phyloP scores from a whole-genome alignment of 179 eudicot species.

The Camellia oleifera region DNA sequence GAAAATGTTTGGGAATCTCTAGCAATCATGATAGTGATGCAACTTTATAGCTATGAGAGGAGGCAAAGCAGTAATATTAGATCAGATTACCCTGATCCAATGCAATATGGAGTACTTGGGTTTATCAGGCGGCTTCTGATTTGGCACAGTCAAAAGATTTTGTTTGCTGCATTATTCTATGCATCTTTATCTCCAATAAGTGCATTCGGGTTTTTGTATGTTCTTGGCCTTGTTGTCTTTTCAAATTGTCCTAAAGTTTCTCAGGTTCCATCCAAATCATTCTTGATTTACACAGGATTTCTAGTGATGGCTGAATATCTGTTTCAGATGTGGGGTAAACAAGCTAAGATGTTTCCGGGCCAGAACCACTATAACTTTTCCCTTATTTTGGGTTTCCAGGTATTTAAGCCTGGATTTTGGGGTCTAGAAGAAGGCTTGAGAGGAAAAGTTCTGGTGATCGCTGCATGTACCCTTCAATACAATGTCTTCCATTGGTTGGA shows the following conservation, averaged over 20 bases:
- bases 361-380: slow-evolving; percentile 65
- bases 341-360: slow-evolving; percentile 87
- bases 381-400: slow-evolving; percentile 65
- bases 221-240: slow-evolving; percentile 71
- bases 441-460: slow-evolving; percentile 85
- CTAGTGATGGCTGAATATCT: slow-evolving; percentile 73
- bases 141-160: slow-evolving; percentile 93
- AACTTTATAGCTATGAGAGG: slow-evolving; percentile 96
- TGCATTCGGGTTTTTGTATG: slow-evolving; percentile 78
- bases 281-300: slow-evolving; percentile 71
- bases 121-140: slow-evolving; percentile 76
- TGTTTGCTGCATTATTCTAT: slow-evolving; percentile 71
- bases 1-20: slow-evolving; percentile 87
- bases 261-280: slow-evolving; percentile 79
- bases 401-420: slow-evolving; percentile 67
- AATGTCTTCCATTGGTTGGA: slow-evolving; percentile 97
- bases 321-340: slow-evolving; percentile 94
- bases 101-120: slow-evolving; percentile 57
- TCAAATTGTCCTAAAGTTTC: slow-evolving; percentile 79
- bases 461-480: slow-evolving; percentile 90
- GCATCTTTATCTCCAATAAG: slow-evolving; percentile 93
- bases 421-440: slow-evolving; percentile 88
- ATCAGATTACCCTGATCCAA: slow-evolving; percentile 42
- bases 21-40: slow-evolving; percentile 93
- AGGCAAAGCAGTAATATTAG: slow-evolving; percentile 67